Conservation (phyloP, 2,329 filamentous ascomycete species). For the Neobulgaria alba region DNA sequence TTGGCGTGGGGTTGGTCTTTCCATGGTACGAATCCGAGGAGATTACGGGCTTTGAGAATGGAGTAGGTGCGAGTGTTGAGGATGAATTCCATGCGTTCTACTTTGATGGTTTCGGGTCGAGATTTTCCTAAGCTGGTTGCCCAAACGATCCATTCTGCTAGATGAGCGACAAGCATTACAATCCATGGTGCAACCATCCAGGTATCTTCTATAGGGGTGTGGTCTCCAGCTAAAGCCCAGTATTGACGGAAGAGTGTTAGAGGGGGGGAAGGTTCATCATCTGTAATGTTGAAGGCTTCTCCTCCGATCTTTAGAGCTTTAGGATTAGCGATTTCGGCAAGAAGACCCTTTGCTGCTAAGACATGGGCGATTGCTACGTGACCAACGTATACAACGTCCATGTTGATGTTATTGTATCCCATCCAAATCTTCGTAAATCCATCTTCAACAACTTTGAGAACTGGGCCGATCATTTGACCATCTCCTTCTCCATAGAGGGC, state of each 20-base stretch:
- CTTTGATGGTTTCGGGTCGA: slow-evolving; percentile 11
- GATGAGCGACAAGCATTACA: slow-evolving; percentile 15
- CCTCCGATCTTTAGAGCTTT: slow-evolving; percentile 14
- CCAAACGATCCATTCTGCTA: slow-evolving; percentile 16
- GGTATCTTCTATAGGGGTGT: slow-evolving; percentile 12
- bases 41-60: slow-evolving; percentile 14
- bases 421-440: slow-evolving; percentile 43
- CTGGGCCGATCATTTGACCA: slow-evolving; percentile 29
- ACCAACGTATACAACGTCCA: slow-evolving; percentile 31
- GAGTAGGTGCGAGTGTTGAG: slow-evolving; percentile 19
- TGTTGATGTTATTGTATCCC: slow-evolving; percentile 41
- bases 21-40: slow-evolving; percentile 17
- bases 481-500: slow-evolving; percentile 44
- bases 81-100: slow-evolving; percentile 19
- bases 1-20: slow-evolving; percentile 11
- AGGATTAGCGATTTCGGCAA: slow-evolving; percentile 10
- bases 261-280: slow-evolving; percentile 14
- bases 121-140: slow-evolving; percentile 12
- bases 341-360: slow-evolving; percentile 35
- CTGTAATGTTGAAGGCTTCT: slow-evolving; percentile 20
- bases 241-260: slow-evolving; percentile 18
- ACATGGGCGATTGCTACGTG: slow-evolving; percentile 31
- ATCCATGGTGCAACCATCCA: slow-evolving; percentile 16
- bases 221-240: slow-evolving; percentile 16
- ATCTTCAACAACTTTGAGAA: slow-evolving; percentile 34